A percentile compares a stretch with the other conserved stretches of the same genome.
phyloP scores from a whole-genome alignment of 2,329 filamentous ascomycete species.

The Endocalyx cinctus region DNA sequence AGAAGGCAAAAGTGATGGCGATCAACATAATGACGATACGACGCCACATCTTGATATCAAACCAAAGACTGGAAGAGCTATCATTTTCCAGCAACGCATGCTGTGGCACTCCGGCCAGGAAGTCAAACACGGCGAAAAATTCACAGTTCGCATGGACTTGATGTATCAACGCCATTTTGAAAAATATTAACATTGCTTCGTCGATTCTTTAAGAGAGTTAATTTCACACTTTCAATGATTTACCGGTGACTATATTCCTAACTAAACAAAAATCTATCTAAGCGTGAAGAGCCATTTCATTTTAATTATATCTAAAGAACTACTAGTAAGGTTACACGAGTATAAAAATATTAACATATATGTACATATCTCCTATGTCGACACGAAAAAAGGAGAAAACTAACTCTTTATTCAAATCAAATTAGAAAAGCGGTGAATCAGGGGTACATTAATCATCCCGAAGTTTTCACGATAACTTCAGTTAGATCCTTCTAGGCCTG shows the following conservation, averaged over 20 bases:
- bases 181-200: too few species aligned
- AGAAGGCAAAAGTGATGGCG: not conserved
- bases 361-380: too few species aligned
- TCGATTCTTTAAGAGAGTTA: too few species aligned
- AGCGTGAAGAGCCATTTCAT: too few species aligned
- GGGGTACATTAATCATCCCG: slow-evolving; percentile 8
- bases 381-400: too few species aligned
- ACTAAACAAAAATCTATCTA: too few species aligned
- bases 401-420: too few species aligned
- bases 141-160: slow-evolving; percentile 25
- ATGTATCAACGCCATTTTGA: slow-evolving; percentile 22
- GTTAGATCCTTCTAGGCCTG: slow-evolving; percentile 15
- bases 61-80: slow-evolving; percentile 23
- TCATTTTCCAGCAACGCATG: slow-evolving; percentile 29
- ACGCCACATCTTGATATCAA: slow-evolving; percentile 23
- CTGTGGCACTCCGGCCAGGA: slow-evolving; percentile 28
- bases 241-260: too few species aligned
- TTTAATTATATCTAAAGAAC: too few species aligned
- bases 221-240: too few species aligned
- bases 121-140: slow-evolving; percentile 25
- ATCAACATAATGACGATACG: slow-evolving; percentile 4
- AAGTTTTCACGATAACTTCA: slow-evolving; percentile 21
- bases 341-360: too few species aligned
- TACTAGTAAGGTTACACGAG: too few species aligned
- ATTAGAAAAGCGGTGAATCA: slow-evolving; percentile 10